A percentile compares a stretch with the other conserved stretches of the same genome.
Evolutionary conservation across 371 early-diverging fungal genomes (phyloP).

Genomic region (Mortierella sp.): DNA sequence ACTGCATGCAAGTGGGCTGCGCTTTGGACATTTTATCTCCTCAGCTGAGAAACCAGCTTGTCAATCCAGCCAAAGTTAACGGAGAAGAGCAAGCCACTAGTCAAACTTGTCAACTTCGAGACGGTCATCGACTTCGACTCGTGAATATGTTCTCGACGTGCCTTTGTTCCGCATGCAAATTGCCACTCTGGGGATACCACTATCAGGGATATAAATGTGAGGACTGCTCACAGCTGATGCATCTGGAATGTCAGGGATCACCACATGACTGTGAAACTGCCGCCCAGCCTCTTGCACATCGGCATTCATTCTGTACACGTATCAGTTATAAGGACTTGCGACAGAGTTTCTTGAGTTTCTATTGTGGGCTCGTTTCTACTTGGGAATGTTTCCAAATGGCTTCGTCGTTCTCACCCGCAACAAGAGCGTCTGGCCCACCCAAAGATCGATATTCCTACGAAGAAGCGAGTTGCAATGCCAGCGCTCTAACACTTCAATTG

Average conservation of each 20-base stretch:
- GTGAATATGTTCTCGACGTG: conserved; percentile 68
- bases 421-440: not conserved
- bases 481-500: conserved; percentile 35
- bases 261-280: conserved; percentile 8
- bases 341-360: conserved; percentile 41
- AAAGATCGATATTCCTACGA: conserved; percentile 46
- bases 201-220: conserved; percentile 68
- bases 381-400: conserved; percentile 18
- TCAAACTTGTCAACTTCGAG: conserved; percentile 17
- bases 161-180: conserved; percentile 64
- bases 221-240: conserved; percentile 65
- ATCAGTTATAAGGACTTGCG: conserved; percentile 27
- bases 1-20: conserved; percentile 28
- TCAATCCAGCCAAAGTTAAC: conserved; percentile 25
- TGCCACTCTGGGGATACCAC: conserved; percentile 70
- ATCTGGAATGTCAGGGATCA: conserved; percentile 57
- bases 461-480: conserved; percentile 44
- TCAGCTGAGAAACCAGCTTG: conserved; percentile 26
- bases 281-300: conserved; percentile 13
- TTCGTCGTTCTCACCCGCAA: conserved; percentile 6
- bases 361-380: conserved; percentile 13
- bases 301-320: conserved; percentile 11
- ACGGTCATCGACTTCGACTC: conserved; percentile 64
- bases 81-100: conserved; percentile 16
- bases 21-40: conserved; percentile 30